Evolutionary conservation across 1,139 yeast species (phyloP), one percentile per base, ranked within the genome.

Genomic region (Hansenula lynferdii): DNA sequence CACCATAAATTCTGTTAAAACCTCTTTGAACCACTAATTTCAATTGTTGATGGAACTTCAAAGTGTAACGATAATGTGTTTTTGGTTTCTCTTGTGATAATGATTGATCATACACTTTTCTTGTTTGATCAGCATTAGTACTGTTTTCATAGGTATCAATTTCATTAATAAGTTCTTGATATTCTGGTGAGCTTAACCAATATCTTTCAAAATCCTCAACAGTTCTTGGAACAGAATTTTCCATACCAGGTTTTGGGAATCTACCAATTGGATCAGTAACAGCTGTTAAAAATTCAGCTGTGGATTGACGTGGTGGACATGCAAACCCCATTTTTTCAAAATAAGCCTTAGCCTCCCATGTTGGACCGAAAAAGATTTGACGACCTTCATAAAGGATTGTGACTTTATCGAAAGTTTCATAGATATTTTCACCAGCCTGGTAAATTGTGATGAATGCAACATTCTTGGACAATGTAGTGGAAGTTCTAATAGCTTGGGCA

Each of bases 131-230:
- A 5, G 79, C 70, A 21, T 56, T 40, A 38, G 54, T 75, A 9
- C 42, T 40, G 3, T 39, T 26, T 36, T 61, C 80, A 49, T 69
- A 70, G 3, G 47, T 44, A 38, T 64, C 69, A 49, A 78, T 77
- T 31, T 77, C 79, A 17, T 61, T 62, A 25, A 29, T 69, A 63
- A 47, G 34, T 53, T 56, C 55, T 10, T 57, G 47, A 51, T 69
- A 77, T 38, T 78, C 76, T 1, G 68, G 65, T 3, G 90, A 80
- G n/a, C 65, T 60, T 43, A 64, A 64, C 94, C 94, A 85, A 53
- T 70, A 70, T 3, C 60, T 61, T 46, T 78, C 83, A 53, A 85
- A 85, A 52, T 85, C 94, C 35, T 65, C 69, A 1, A 90, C 74
- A 5, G 85, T 78, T 43, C 72, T 65, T 26, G 95, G 95, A 22